Percentiles rank a stretch among this genome's conserved stretches.
These are phyloP conservation scores for Polytrichum formosum DNA, from an alignment of 225 moss, liverwort and hornwort species.

Conservation along the genomic window DNA sequence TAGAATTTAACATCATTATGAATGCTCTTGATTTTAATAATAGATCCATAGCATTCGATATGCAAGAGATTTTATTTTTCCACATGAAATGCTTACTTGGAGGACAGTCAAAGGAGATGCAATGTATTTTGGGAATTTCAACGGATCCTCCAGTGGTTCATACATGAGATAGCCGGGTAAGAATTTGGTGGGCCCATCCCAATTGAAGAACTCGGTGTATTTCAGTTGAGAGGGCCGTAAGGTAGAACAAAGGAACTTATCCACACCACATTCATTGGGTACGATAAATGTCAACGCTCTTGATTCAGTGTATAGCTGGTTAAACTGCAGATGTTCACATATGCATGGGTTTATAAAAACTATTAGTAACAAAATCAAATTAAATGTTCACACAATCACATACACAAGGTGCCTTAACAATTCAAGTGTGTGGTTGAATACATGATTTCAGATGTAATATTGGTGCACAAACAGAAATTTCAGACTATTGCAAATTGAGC, in stretches of 20 bases:
- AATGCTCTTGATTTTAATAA: no score
- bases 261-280: conserved; percentile 55
- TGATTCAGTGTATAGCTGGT: conserved; percentile 60
- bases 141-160: conserved; percentile 61
- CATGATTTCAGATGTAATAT: no score
- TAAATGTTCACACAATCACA: no score
- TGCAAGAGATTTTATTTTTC: no score
- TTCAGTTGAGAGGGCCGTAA: conserved; percentile 69
- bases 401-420: no score
- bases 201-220: conserved; percentile 65
- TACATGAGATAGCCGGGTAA: conserved; percentile 56
- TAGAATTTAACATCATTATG: no score
- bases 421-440: no score
- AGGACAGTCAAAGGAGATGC: conserved; percentile 62
- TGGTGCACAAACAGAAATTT: no score
- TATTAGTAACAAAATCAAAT: no score
- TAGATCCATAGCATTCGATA: no score
- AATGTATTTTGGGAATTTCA: conserved; percentile 49
- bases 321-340: conserved; percentile 31
- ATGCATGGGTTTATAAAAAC: no score
- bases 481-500: no score
- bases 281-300: conserved; percentile 40
- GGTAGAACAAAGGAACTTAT: conserved; percentile 54
- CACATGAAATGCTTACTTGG: conserved; percentile 25
- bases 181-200: conserved; percentile 59